Evolutionary conservation across 148 eudicot species (phyloP).

Genomic region (Amaranthus hypochondriacus): DNA sequence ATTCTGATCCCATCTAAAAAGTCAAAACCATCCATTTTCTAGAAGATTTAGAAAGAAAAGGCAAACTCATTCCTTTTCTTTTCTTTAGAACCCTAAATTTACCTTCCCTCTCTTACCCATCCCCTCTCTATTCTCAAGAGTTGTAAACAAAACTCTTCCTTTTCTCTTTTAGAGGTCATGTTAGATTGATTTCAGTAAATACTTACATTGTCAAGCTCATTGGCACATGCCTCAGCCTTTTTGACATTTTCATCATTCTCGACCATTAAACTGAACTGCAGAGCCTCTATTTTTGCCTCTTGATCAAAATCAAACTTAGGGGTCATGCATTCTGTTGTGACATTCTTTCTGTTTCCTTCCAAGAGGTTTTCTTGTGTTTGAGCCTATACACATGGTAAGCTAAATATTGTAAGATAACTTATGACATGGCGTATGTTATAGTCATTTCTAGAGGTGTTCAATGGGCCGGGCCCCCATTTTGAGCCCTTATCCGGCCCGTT

Average conservation of each 20-base stretch:
- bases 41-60: too few relatives aligned
- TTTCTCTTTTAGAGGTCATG: not conserved
- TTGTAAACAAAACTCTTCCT: not conserved
- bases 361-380: conserved; percentile 19
- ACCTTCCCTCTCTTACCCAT: too few relatives aligned
- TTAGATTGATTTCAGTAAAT: not conserved
- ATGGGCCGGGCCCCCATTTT: too few relatives aligned
- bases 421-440: not conserved
- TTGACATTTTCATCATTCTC: conserved; percentile 55
- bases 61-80: too few relatives aligned
- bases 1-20: too few relatives aligned
- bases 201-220: conserved; percentile 82
- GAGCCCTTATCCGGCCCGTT: too few relatives aligned
- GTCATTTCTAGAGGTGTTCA: too few relatives aligned
- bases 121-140: too few relatives aligned
- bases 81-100: too few relatives aligned
- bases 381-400: conserved; percentile 34
- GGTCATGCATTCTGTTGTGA: conserved; percentile 14
- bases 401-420: not conserved
- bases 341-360: conserved; percentile 25
- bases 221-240: conserved; percentile 73
- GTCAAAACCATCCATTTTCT: too few relatives aligned
- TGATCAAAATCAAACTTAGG: conserved; percentile 29
- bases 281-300: conserved; percentile 34
- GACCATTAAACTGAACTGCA: conserved; percentile 31